A percentile compares a stretch with the other conserved stretches of the same genome.
These are phyloP conservation scores for Fomitopsis schrenkii DNA, from an alignment of 1,284 basidiomycete species.

Conservation along the genomic window DNA sequence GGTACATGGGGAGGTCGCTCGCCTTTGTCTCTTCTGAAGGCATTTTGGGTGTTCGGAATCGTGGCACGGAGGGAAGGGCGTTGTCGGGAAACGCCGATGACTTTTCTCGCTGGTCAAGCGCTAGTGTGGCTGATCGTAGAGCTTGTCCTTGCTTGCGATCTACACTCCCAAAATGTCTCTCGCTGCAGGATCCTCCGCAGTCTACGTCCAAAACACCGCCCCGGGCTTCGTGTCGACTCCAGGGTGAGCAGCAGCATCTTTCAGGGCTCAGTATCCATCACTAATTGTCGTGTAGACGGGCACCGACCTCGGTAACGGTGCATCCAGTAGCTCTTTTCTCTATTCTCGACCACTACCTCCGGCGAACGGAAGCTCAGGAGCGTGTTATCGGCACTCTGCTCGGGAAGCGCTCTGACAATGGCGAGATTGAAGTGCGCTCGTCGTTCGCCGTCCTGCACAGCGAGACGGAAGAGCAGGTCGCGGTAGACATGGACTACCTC, in stretches of 20 bases:
- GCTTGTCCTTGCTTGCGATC: slow-evolving; percentile 9
- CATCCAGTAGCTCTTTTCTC: slow-evolving; percentile 94
- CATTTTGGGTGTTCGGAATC: slow-evolving; percentile 41
- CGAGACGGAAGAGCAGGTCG: slow-evolving; percentile 90
- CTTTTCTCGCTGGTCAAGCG: slow-evolving; percentile 26
- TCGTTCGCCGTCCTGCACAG: slow-evolving; percentile 89
- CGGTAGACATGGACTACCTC: slow-evolving; percentile 96
- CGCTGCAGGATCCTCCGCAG: slow-evolving; percentile 61
- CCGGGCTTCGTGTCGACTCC: slow-evolving; percentile 30
- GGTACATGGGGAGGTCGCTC: slow-evolving; percentile 13
- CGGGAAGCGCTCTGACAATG: slow-evolving; percentile 72
- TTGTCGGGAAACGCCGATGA: slow-evolving; percentile 29
- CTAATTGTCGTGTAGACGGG: slow-evolving; percentile 40
- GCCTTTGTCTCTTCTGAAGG: slow-evolving; percentile 86
- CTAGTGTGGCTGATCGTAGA: slow-evolving; percentile 8
- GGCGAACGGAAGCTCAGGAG: slow-evolving; percentile 77
- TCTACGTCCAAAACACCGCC: slow-evolving; percentile 51
- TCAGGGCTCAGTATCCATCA: not conserved
- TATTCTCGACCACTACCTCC: slow-evolving; percentile 96
- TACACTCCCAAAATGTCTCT: slow-evolving; percentile 53
- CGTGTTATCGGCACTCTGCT: slow-evolving; percentile 97
- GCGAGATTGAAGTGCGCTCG: slow-evolving; percentile 62
- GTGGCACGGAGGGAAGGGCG: slow-evolving; percentile 17
- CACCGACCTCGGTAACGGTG: slow-evolving; percentile 74
- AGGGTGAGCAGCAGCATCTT: slow-evolving; percentile 19